These are phyloP conservation scores for Brassica hybrid DNA, from an alignment of 441 rosid species.

Conservation along the genomic window DNA sequence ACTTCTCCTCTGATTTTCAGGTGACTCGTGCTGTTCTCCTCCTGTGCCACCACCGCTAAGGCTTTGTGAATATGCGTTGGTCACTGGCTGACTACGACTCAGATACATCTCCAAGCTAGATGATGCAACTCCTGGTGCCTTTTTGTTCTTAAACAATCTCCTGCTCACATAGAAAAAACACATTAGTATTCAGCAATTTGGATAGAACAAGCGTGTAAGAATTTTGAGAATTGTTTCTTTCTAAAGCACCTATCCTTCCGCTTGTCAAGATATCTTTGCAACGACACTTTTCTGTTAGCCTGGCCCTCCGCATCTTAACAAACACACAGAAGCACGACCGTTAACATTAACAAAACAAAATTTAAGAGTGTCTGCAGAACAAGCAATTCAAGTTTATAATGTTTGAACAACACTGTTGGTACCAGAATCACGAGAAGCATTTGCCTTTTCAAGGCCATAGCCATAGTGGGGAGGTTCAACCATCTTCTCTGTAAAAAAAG, in stretches of 20 bases:
- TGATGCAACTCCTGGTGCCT: constrained; percentile 52
- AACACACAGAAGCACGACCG: neutral
- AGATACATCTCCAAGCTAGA: constrained; percentile 62
- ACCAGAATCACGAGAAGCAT: constrained; percentile 60
- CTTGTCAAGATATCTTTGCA: constrained; percentile 85
- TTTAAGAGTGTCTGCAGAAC: neutral
- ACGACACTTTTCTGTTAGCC: constrained; percentile 61
- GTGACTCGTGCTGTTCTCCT: constrained; percentile 48
- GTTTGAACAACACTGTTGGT: constrained; percentile 15
- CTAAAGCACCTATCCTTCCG: constrained; percentile 70
- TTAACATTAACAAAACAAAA: neutral
- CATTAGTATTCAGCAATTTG: neutral
- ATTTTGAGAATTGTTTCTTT: constrained; percentile 6
- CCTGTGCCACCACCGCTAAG: constrained; percentile 47
- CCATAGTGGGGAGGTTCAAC: constrained; percentile 55
- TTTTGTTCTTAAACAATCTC: constrained; percentile 61
- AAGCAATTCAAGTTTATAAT: constrained; percentile 11
- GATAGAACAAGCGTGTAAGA: neutral
- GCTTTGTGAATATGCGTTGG: constrained; percentile 59
- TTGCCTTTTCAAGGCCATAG: constrained; percentile 53
- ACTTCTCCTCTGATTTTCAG: constrained; percentile 52
- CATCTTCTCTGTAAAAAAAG: constrained; percentile 58
- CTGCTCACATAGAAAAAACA: constrained; percentile 46
- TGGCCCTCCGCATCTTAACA: constrained; percentile 73
- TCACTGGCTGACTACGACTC: constrained; percentile 52